These are phyloP conservation scores for Hermanozyma aechmeae DNA, from an alignment of 805 yeast species.

Conservation along the genomic window DNA sequence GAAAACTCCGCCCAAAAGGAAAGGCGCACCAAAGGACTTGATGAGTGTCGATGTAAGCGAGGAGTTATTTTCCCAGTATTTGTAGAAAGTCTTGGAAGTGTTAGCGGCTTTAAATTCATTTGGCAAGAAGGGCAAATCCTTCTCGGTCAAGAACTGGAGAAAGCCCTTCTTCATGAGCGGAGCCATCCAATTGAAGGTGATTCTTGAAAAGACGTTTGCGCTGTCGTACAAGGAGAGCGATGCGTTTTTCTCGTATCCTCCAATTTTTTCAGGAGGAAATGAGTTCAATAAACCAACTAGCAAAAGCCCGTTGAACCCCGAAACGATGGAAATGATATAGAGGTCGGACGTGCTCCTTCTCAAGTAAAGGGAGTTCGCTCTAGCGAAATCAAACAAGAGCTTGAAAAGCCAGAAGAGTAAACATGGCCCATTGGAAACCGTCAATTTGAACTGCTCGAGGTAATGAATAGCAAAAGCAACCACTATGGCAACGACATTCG, in stretches of 20 bases:
- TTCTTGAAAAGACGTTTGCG: slow-evolving; percentile 35
- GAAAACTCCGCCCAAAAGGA: slow-evolving; percentile 60
- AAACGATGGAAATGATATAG: slow-evolving; percentile 19
- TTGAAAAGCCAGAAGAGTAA: slow-evolving; percentile 70
- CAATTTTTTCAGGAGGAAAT: slow-evolving; percentile 22
- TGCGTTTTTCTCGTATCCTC: background rate
- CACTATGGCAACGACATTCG: slow-evolving; percentile 32
- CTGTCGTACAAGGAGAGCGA: slow-evolving; percentile 9
- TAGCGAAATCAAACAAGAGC: slow-evolving; percentile 37
- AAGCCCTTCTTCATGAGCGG: slow-evolving; percentile 74
- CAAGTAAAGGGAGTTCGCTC: slow-evolving; percentile 30
- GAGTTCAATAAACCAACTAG: slow-evolving; percentile 36
- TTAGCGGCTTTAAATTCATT: slow-evolving; percentile 46
- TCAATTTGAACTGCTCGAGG: slow-evolving; percentile 60
- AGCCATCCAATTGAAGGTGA: slow-evolving; percentile 90
- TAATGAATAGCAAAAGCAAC: slow-evolving; percentile 54
- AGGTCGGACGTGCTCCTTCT: slow-evolving; percentile 24
- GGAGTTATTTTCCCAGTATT: slow-evolving; percentile 53
- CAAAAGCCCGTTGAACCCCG: slow-evolving; percentile 29
- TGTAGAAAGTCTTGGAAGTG: slow-evolving; percentile 41
- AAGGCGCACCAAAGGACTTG: slow-evolving; percentile 69
- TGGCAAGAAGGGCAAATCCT: slow-evolving; percentile 79
- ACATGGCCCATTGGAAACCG: slow-evolving; percentile 57
- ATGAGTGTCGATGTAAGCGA: slow-evolving; percentile 37
- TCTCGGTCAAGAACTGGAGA: slow-evolving; percentile 40